Evolutionary conservation across 306 rosid species (phyloP).

Genomic region (Heteromeles arbutifolia): DNA sequence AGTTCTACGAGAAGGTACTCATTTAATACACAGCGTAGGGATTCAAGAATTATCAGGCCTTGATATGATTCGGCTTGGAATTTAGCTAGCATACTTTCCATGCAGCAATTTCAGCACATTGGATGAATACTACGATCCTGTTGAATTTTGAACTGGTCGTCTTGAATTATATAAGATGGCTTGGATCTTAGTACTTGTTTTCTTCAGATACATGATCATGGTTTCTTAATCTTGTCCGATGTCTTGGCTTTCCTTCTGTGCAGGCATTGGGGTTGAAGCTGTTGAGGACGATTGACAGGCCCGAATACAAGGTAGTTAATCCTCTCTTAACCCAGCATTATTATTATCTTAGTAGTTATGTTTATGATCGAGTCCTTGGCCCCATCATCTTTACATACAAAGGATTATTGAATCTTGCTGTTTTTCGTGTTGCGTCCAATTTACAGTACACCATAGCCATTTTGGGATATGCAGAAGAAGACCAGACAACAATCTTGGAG

Average conservation of each 20-base stretch:
- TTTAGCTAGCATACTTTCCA: background rate
- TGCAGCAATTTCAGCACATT: background rate
- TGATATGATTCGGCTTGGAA: background rate
- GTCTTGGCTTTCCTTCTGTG: conserved; percentile 19
- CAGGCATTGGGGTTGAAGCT: conserved; percentile 84
- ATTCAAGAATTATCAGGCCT: background rate
- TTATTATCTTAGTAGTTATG: background rate
- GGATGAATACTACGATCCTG: background rate
- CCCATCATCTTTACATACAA: background rate
- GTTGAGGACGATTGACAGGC: conserved; percentile 68
- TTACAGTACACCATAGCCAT: conserved; percentile 73
- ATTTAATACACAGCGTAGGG: background rate
- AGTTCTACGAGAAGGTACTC: conserved; percentile 89
- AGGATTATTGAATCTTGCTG: background rate
- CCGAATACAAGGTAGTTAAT: conserved; percentile 63
- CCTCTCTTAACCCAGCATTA: background rate
- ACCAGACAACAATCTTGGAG: conserved; percentile 79
- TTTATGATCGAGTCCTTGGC: background rate
- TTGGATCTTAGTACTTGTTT: background rate
- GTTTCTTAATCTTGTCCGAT: background rate
- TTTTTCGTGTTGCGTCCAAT: conserved; percentile 4
- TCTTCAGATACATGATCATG: background rate
- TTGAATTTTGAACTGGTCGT: background rate
- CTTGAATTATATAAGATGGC: background rate
- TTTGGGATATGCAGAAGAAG: conserved; percentile 85